Percentiles rank a stretch among this genome's conserved stretches.
Conservation (phyloP, 805 yeast species). For the Wickerhamiella qilinensis region DNA sequence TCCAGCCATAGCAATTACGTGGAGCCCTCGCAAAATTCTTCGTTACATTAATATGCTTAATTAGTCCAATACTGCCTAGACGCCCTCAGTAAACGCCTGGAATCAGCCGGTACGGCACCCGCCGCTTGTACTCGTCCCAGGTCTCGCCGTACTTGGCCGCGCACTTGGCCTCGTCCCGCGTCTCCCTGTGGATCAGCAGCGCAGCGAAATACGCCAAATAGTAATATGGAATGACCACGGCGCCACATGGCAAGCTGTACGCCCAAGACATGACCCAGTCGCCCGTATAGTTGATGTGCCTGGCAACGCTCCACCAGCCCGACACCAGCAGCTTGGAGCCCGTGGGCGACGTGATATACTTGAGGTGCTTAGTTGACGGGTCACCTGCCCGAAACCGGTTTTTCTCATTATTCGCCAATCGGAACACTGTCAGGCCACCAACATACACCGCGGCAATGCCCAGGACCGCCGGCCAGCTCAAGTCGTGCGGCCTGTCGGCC, state of each 20-base stretch:
- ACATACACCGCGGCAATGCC: slow-evolving; percentile 34
- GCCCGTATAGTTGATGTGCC: slow-evolving; percentile 90
- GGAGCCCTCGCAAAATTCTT: too few relatives aligned
- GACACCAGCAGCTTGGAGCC: slow-evolving; percentile 71
- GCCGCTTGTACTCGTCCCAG: slow-evolving; percentile 68
- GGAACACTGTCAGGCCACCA: slow-evolving; percentile 68
- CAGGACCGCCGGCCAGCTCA: slow-evolving; percentile 29
- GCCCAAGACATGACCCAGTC: slow-evolving; percentile 86
- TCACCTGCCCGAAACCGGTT: slow-evolving; percentile 68
- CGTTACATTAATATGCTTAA: too few relatives aligned
- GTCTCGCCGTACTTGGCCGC: slow-evolving; percentile 66
- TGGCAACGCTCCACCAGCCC: slow-evolving; percentile 93
- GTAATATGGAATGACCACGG: slow-evolving; percentile 69
- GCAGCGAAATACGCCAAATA: slow-evolving; percentile 71
- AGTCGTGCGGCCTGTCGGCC: slow-evolving; percentile 40
- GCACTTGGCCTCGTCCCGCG: slow-evolving; percentile 85
- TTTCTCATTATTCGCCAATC: slow-evolving; percentile 71
- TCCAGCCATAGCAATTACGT: too few relatives aligned
- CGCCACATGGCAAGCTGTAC: slow-evolving; percentile 87
- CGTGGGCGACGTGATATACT: slow-evolving; percentile 51
- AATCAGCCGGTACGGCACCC: slow-evolving; percentile 78
- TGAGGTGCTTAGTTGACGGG: slow-evolving; percentile 41
- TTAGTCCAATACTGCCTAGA: too few relatives aligned
- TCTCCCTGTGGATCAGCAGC: slow-evolving; percentile 73
- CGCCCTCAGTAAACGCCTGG: slow-evolving; percentile 51